Evolutionary conservation across 768 basidiomycete genomes (phyloP).

Genomic region (Tulasnella sp.): DNA sequence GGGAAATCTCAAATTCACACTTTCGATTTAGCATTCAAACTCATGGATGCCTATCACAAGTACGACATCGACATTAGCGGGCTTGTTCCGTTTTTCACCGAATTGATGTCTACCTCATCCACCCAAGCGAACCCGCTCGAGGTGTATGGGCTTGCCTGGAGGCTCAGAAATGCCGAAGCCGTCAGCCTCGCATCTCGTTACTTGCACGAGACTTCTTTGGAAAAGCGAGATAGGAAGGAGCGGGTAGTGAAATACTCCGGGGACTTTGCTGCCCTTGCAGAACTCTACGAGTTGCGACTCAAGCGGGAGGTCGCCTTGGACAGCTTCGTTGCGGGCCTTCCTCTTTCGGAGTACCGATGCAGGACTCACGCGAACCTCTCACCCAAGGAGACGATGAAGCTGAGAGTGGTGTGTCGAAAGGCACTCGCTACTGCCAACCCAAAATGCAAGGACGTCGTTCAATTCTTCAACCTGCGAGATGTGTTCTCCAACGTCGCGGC

Average conservation of each 20-base stretch:
- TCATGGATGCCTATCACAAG: slow-evolving; percentile 14
- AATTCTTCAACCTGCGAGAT: slow-evolving; percentile 1
- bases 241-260: background rate
- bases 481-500: background rate
- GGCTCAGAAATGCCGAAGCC: background rate
- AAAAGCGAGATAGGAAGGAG: background rate
- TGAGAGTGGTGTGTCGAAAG: background rate
- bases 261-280: background rate
- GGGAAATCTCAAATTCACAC: background rate
- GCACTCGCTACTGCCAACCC: background rate
- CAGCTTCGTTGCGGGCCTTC: background rate
- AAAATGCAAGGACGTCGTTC: background rate
- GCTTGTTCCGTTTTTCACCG: background rate
- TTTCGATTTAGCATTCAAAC: slow-evolving; percentile 6
- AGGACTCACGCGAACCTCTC: background rate
- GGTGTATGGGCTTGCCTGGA: slow-evolving; percentile 12
- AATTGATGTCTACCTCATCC: background rate
- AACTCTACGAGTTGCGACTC: background rate
- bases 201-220: background rate
- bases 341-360: background rate
- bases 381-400: background rate
- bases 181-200: background rate
- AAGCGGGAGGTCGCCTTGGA: background rate
- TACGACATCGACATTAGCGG: slow-evolving; percentile 9
- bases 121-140: background rate